Conservation (phyloP, 352 stramenopile genomes). For the Phytophthora agathidicida region DNA sequence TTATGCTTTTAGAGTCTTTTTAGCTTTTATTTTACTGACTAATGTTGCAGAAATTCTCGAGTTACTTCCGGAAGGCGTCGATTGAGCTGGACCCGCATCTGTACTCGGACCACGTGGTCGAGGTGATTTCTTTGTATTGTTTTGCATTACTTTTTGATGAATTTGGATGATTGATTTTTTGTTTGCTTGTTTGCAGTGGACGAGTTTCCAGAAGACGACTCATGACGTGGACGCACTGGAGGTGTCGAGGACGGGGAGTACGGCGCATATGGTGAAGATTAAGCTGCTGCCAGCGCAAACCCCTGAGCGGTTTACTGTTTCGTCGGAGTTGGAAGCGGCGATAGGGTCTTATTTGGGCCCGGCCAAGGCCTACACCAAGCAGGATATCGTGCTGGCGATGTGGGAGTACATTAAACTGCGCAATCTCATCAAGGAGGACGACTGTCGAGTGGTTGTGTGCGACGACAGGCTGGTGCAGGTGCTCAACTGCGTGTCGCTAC, state of each 20-base stretch:
- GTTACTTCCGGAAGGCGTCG: conserved; percentile 76
- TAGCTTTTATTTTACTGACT: too few species aligned
- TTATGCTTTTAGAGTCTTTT: too few species aligned
- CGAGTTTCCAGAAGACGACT: conserved; percentile 74
- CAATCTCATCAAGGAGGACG: conserved; percentile 84
- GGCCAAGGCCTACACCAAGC: conserved; percentile 65
- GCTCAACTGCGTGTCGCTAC: conserved; percentile 71
- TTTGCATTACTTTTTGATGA: background rate
- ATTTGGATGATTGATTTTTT: background rate
- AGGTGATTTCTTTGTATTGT: conserved; percentile 36
- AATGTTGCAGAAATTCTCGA: conserved; percentile 68
- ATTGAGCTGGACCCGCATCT: conserved; percentile 75
- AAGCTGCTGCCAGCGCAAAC: conserved; percentile 65
- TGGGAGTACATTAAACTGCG: conserved; percentile 82
- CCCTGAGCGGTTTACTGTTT: conserved; percentile 68
- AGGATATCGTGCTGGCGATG: conserved; percentile 72
- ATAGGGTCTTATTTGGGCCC: conserved; percentile 50
- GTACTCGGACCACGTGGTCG: conserved; percentile 72
- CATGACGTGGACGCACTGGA: conserved; percentile 68
- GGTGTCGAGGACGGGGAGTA: conserved; percentile 54
- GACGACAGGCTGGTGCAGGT: conserved; percentile 57
- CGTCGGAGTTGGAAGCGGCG: conserved; percentile 40
- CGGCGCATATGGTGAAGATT: conserved; percentile 66
- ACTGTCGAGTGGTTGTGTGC: conserved; percentile 74
- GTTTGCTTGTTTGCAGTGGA: conserved; percentile 52